Percentiles rank a stretch among this genome's conserved stretches.
Evolutionary conservation across 805 yeast species (phyloP).

Genomic region (Kuraishia capsulata): DNA sequence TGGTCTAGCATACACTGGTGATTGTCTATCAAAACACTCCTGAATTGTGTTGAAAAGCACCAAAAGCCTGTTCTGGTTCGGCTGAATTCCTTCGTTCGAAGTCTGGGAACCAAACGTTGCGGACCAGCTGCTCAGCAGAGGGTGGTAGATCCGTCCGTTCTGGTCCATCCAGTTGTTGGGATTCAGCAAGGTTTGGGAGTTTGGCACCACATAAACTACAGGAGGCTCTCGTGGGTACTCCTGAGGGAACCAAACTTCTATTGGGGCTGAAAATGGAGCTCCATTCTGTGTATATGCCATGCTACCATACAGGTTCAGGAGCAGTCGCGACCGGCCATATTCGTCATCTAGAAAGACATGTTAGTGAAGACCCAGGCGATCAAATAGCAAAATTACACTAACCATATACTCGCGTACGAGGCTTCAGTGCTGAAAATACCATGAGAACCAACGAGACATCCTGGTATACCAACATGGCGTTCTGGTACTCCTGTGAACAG

Average conservation of each 20-base stretch:
- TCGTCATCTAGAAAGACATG: slow-evolving; percentile 19
- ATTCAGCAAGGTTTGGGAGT: slow-evolving; percentile 29
- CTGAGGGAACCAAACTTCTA: slow-evolving; percentile 72
- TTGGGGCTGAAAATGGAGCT: slow-evolving; percentile 34
- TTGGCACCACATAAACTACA: slow-evolving; percentile 51
- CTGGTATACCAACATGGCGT: slow-evolving; percentile 50
- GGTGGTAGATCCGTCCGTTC: slow-evolving; percentile 66
- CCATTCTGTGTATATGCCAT: slow-evolving; percentile 25
- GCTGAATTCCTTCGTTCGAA: slow-evolving; percentile 14
- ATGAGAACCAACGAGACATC: slow-evolving; percentile 52
- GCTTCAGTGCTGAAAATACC: slow-evolving; percentile 42
- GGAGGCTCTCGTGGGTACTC: slow-evolving; percentile 67
- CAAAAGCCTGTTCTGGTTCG: slow-evolving; percentile 18
- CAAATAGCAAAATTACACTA: slow-evolving; percentile 3
- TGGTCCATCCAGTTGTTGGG: slow-evolving; percentile 63
- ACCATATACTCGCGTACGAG: slow-evolving; percentile 58
- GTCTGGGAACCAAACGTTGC: slow-evolving; percentile 8
- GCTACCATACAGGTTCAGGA: slow-evolving; percentile 58
- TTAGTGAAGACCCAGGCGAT: slow-evolving; percentile 12
- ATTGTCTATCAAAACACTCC: slow-evolving; percentile 9
- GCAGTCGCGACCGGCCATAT: slow-evolving; percentile 49
- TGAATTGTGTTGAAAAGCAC: slow-evolving; percentile 11
- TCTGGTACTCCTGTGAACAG: slow-evolving; percentile 37
- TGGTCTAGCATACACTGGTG: slow-evolving; percentile 4
- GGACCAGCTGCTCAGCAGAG: slow-evolving; percentile 54